Evolutionary conservation across 1,139 yeast genomes (phyloP).

Genomic region (Wickerhamomyces sp.): DNA sequence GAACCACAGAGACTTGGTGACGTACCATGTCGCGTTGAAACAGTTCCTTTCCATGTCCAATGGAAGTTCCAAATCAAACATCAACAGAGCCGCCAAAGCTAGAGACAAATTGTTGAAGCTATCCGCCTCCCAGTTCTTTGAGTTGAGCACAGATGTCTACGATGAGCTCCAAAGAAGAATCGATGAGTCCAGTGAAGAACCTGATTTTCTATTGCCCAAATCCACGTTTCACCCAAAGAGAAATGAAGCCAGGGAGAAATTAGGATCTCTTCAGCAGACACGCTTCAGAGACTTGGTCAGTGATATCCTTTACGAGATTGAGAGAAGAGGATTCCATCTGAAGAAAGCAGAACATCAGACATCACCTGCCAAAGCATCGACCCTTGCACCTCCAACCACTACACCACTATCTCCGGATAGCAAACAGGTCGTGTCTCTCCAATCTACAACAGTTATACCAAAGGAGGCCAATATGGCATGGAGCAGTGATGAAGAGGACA

Average conservation of each 20-base stretch:
- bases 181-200: conserved; percentile 44
- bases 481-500: conserved; percentile 76
- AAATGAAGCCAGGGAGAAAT: conserved; percentile 91
- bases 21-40: conserved; percentile 18
- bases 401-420: background rate
- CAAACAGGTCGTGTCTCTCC: conserved; percentile 29
- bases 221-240: conserved; percentile 86
- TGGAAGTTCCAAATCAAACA: conserved; percentile 21
- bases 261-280: conserved; percentile 76
- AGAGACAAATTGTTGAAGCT: conserved; percentile 79
- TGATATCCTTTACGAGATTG: conserved; percentile 84
- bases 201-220: conserved; percentile 63
- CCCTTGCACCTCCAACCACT: background rate
- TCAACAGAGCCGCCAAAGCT: conserved; percentile 69
- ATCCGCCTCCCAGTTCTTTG: conserved; percentile 80
- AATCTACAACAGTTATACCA: conserved; percentile 66
- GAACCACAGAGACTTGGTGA: conserved; percentile 12
- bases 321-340: conserved; percentile 59
- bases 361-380: conserved; percentile 1
- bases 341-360: conserved; percentile 1
- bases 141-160: conserved; percentile 86
- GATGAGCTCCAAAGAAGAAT: conserved; percentile 82
- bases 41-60: conserved; percentile 21
- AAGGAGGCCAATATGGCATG: conserved; percentile 74
- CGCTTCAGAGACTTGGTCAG: conserved; percentile 87